phyloP scores from a whole-genome alignment of 2,329 filamentous ascomycete species.

The Cytospora piceae region DNA sequence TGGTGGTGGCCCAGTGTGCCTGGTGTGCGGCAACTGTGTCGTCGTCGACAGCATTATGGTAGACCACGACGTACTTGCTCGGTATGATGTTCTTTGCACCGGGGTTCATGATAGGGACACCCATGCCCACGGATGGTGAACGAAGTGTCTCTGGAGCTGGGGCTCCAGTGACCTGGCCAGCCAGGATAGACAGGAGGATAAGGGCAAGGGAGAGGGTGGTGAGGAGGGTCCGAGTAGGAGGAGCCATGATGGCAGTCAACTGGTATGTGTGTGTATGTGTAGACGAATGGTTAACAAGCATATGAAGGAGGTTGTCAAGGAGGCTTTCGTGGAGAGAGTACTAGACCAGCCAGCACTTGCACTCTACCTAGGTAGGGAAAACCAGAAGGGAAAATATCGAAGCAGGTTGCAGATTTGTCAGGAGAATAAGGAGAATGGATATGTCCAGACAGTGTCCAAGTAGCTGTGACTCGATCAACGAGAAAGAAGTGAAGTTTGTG shows the following conservation, averaged over 20 bases:
- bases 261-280: background rate
- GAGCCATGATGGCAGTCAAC: conserved; percentile 12
- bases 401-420: background rate
- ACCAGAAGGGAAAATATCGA: background rate
- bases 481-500: too few relatives aligned
- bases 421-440: background rate
- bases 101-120: conserved; percentile 55
- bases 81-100: conserved; percentile 53
- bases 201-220: conserved; percentile 17
- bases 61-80: conserved; percentile 67
- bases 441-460: background rate
- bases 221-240: conserved; percentile 18
- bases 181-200: conserved; percentile 24
- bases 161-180: conserved; percentile 16
- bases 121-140: conserved; percentile 34
- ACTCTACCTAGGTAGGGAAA: background rate
- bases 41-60: conserved; percentile 57
- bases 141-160: conserved; percentile 17
- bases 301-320: background rate
- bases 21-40: conserved; percentile 55
- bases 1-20: conserved; percentile 49
- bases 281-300: background rate
- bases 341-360: conserved; percentile 19
- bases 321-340: conserved; percentile 5
- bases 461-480: background rate